These are phyloP conservation scores for Spathaspora passalidarum DNA, from an alignment of 805 yeast genomes.

Conservation along the genomic window DNA sequence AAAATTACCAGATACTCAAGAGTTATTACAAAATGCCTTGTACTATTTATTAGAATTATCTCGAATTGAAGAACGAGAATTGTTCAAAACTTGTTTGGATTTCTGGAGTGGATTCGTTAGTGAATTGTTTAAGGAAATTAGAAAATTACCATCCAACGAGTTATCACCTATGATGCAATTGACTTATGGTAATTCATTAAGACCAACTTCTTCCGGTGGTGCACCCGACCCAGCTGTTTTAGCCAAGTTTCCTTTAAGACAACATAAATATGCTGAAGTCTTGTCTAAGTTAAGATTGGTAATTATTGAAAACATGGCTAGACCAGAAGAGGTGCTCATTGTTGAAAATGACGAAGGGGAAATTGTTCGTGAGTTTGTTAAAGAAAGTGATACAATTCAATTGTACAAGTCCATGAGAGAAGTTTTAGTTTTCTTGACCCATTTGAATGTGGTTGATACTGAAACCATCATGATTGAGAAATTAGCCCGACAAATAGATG, in stretches of 20 bases:
- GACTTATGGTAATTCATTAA: conserved; percentile 36
- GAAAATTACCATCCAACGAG: conserved; percentile 69
- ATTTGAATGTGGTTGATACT: conserved; percentile 90
- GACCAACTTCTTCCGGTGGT: conserved; percentile 58
- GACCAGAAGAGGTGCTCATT: conserved; percentile 96
- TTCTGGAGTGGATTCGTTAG: conserved; percentile 90
- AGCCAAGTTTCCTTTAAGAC: conserved; percentile 78
- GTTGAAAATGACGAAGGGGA: conserved; percentile 99
- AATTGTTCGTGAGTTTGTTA: conserved; percentile 94
- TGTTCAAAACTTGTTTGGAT: conserved; percentile 92
- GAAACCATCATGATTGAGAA: conserved; percentile 92
- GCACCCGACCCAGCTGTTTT: conserved; percentile 82
- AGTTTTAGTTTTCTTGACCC: conserved; percentile 91
- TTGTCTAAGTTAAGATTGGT: conserved; percentile 83
- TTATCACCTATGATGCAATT: conserved; percentile 76
- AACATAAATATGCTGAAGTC: conserved; percentile 75
- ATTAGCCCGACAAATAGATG: conserved; percentile 89
- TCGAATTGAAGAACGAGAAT: conserved; percentile 89
- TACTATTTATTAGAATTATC: conserved; percentile 81
- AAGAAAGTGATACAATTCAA: conserved; percentile 95
- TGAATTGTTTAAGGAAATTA: conserved; percentile 81
- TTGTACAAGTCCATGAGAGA: conserved; percentile 95
- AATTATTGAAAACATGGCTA: conserved; percentile 96
- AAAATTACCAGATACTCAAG: conserved; percentile 41
- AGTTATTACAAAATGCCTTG: conserved; percentile 68